phyloP scores from a whole-genome alignment of 1,139 yeast genomes.

The Citeromyces hawaiiensis region DNA sequence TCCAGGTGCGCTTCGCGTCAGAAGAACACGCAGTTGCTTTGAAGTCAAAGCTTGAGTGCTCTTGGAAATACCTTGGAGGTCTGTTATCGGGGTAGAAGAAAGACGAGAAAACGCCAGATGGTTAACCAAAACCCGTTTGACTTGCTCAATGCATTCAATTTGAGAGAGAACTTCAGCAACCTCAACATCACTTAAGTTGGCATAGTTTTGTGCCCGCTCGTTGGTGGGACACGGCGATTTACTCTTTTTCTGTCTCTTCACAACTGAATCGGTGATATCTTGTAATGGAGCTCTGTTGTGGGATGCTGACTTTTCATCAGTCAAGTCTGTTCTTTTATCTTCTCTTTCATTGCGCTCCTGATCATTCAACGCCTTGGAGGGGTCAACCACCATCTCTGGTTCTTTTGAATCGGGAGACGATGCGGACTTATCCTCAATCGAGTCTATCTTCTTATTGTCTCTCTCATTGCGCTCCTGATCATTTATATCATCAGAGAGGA shows the following conservation, averaged over 20 bases:
- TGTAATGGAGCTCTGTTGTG: neutral
- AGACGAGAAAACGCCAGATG: conserved; percentile 85
- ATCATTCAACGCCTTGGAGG: no score
- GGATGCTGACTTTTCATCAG: neutral
- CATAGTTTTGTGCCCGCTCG: conserved; percentile 6
- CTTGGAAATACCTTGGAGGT: conserved; percentile 43
- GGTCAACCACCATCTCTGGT: no score
- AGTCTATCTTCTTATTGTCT: no score
- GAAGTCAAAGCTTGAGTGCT: conserved; percentile 22
- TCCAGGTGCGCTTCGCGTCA: conserved; percentile 36
- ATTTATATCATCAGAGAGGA: no score
- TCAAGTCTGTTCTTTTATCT: no score
- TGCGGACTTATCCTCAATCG: no score
- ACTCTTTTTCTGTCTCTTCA: neutral
- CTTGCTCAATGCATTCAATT: conserved; percentile 31
- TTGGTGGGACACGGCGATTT: neutral
- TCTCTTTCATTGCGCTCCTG: no score
- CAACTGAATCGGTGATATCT: neutral
- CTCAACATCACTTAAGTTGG: conserved; percentile 7
- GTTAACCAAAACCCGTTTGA: conserved; percentile 58
- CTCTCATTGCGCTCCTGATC: no score
- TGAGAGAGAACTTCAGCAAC: conserved; percentile 7
- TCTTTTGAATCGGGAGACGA: no score
- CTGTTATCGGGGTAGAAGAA: conserved; percentile 65
- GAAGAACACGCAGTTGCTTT: conserved; percentile 21